Conservation (phyloP, 1,139 yeast genomes). For the Zygotorulaspora mrakii region DNA sequence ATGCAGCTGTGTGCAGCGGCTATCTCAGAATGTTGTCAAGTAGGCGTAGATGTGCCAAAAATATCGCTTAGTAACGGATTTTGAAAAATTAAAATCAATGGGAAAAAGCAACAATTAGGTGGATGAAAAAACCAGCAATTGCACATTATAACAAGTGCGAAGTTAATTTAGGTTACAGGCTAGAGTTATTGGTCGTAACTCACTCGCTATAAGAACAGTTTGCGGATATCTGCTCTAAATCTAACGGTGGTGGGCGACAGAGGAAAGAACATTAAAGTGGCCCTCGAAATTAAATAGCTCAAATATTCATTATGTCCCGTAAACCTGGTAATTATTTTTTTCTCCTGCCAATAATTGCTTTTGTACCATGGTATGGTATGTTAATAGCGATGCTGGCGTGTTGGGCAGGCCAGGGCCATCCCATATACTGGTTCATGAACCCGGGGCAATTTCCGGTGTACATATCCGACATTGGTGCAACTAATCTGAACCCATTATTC, state of each 20-base stretch:
- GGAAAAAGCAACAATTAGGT: neutral
- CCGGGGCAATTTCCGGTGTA: constrained; percentile 56
- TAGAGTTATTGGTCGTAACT: too few relatives aligned
- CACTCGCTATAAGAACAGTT: too few relatives aligned
- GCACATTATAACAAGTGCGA: too few relatives aligned
- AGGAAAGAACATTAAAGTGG: neutral
- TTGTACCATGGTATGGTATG: constrained; percentile 73
- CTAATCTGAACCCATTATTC: constrained; percentile 76
- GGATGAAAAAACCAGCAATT: too few relatives aligned
- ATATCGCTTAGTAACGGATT: constrained; percentile 1
- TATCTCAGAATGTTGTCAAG: neutral
- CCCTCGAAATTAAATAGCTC: constrained; percentile 1
- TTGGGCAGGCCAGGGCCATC: constrained; percentile 81
- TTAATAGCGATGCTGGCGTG: constrained; percentile 61
- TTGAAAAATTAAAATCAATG: neutral
- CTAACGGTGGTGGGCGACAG: neutral
- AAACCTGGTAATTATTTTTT: constrained; percentile 39
- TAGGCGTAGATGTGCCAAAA: neutral
- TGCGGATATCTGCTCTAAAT: too few relatives aligned
- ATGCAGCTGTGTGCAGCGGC: constrained; percentile 1
- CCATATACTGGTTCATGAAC: constrained; percentile 58
- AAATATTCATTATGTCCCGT: constrained; percentile 5
- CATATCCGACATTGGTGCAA: constrained; percentile 83
- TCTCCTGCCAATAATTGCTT: constrained; percentile 54
- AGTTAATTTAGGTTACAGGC: too few relatives aligned